These are phyloP conservation scores for Actinomucor elegans DNA, from an alignment of 371 early-diverging fungal species.

Conservation along the genomic window DNA sequence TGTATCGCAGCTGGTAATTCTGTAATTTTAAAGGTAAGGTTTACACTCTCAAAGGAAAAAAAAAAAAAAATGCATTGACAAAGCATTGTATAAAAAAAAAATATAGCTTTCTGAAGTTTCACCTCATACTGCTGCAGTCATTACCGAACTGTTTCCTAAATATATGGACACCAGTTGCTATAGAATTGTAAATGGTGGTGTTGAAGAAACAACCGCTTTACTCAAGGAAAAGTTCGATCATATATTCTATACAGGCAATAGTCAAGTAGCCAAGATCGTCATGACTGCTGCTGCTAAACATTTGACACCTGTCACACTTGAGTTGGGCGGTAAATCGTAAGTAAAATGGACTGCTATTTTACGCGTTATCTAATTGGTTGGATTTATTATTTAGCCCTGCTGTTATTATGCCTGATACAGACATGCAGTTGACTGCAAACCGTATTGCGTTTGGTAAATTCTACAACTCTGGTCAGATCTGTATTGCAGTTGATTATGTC, in stretches of 20 bases:
- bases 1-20: constrained; percentile 93
- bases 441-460: constrained; percentile 86
- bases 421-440: constrained; percentile 65
- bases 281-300: constrained; percentile 75
- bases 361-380: no score
- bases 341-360: no score
- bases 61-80: no score
- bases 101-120: constrained; percentile 78
- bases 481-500: constrained; percentile 88
- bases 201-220: constrained; percentile 75
- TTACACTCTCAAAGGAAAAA: not conserved
- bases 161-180: constrained; percentile 74
- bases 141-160: constrained; percentile 65
- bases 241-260: constrained; percentile 89
- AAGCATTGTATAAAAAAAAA: no score
- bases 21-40: constrained; percentile 65
- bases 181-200: constrained; percentile 78
- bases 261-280: constrained; percentile 75
- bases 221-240: constrained; percentile 76
- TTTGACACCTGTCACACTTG: constrained; percentile 77
- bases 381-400: constrained; percentile 74
- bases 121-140: constrained; percentile 61
- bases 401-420: constrained; percentile 64
- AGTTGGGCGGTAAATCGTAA: constrained; percentile 85
- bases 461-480: constrained; percentile 86